Evolutionary conservation across 257 asterid genomes (phyloP).

Genomic region (Striga asiatica): DNA sequence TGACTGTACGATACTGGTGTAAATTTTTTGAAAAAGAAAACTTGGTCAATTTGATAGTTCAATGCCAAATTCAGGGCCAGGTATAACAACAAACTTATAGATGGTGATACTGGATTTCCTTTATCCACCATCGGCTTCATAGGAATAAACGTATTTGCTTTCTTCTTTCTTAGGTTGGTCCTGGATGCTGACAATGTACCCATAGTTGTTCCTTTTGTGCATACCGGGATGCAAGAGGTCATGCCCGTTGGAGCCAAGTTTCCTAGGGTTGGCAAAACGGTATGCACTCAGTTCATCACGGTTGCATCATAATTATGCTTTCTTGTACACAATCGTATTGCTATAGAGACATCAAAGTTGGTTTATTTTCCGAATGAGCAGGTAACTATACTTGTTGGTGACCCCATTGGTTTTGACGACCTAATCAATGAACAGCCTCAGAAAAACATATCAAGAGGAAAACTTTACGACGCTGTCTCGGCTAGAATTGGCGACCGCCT

Average conservation of each 20-base stretch:
- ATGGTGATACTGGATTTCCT: neutral
- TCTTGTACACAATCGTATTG: neutral
- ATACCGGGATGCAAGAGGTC: neutral
- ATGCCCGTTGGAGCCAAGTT: neutral
- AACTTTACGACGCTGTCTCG: neutral
- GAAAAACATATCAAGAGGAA: neutral
- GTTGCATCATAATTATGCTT: neutral
- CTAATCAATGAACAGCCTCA: neutral
- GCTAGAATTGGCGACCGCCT: neutral
- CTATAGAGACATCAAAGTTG: neutral
- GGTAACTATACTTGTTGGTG: neutral
- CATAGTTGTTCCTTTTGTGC: neutral
- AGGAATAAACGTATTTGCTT: neutral
- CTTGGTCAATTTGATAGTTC: neutral
- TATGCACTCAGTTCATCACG: neutral
- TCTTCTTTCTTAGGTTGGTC: neutral
- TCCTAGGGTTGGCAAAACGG: neutral
- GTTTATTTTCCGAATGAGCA: neutral
- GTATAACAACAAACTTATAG: neutral
- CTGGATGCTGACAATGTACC: neutral
- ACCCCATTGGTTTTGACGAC: neutral
- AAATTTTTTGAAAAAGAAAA: too few relatives aligned
- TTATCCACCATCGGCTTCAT: neutral
- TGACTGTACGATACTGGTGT: too few relatives aligned
- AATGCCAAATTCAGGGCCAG: neutral